Evolutionary conservation across 306 rosid species (phyloP).

Genomic region (Inga leiocalycina): DNA sequence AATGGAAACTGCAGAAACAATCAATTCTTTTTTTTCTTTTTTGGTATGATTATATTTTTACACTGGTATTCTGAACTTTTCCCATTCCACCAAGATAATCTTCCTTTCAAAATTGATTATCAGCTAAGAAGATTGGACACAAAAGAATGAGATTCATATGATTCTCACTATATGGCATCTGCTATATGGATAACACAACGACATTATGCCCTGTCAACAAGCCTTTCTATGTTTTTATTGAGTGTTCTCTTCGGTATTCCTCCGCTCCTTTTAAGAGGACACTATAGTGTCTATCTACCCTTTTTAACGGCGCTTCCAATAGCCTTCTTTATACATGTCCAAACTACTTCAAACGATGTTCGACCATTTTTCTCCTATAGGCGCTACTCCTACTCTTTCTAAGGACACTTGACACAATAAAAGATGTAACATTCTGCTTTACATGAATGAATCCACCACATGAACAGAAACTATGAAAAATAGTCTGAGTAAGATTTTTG

Average conservation of each 20-base stretch:
- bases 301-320: too few relatives aligned
- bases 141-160: neutral
- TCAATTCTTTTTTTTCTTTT: neutral
- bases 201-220: too few relatives aligned
- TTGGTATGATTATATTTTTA: neutral
- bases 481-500: neutral
- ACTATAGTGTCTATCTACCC: too few relatives aligned
- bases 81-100: neutral
- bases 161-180: too few relatives aligned
- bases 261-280: too few relatives aligned
- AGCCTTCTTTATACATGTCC: too few relatives aligned
- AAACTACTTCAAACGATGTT: too few relatives aligned
- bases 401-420: neutral
- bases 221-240: too few relatives aligned
- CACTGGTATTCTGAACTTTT: neutral
- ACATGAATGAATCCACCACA: neutral
- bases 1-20: neutral
- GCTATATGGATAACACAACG: neutral
- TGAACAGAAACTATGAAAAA: neutral
- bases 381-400: too few relatives aligned
- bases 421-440: neutral
- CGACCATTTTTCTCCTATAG: too few relatives aligned
- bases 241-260: too few relatives aligned
- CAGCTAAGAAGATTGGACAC: neutral
- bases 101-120: neutral